Evolutionary conservation across 495 filamentous ascomycete genomes (phyloP), one percentile per base, ranked within the genome.

Genomic region (Pyronema omphalodes): DNA sequence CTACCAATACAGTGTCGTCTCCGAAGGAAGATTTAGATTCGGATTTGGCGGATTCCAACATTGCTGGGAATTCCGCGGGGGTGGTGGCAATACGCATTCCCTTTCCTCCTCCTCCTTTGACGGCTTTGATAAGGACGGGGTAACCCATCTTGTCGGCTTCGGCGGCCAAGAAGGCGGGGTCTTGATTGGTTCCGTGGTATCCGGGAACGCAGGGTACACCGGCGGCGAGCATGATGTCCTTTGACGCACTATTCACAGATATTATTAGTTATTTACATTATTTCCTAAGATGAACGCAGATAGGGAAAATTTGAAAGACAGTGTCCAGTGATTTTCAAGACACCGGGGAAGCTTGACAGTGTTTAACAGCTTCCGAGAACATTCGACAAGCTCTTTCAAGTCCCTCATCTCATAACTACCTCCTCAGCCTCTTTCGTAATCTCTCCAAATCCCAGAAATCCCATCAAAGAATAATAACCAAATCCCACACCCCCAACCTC

Each of bases 121-220:
- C 88, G 37, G 93, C 93, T 71, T 99, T 99, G 41, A 99, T 76
- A 12, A 99, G 75, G 12, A 99, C 93, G 0, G 91, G 91, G 57
- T 87, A 99, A 54, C 78, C 78, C 64, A 96, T 86, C 62, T 82
- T 79, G 55, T 77, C 75, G 14, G 91, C 91, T 65, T 88, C 75
- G 8, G 69, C 68, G 55, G 82, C 72, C 43, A 99, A 73, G 62
- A 81, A 77, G 34, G 72, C 67, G 3, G 80, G 75, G 54, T 82
- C 79, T 69, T 99, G 91, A 48, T 94, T 85, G 6, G 68, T 60
- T 33, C 93, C 93, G 63, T 96, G 93, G 58, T 99, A 99, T 0
- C 91, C 91, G 0, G 91, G 93, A 35, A 96, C 89, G 60, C 93
- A 96, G 6, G 88, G 88, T 8, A 99, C 91, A 9, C 86, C 87